Evolutionary conservation across 1,139 yeast species (phyloP).

Genomic region (Geotrichum carabidarum): DNA sequence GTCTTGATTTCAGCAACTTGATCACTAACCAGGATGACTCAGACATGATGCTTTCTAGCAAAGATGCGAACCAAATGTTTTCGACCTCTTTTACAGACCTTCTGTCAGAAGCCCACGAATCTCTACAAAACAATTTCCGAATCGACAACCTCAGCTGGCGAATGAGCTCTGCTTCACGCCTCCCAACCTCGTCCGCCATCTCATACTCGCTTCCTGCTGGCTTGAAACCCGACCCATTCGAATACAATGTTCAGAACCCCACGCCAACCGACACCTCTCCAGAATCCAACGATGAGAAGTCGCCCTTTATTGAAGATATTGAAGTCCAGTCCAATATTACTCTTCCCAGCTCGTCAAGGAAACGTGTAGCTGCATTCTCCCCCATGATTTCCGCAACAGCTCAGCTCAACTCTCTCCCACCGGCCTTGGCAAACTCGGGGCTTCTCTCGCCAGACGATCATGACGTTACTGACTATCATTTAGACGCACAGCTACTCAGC

Average conservation of each 20-base stretch:
- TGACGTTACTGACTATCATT: conserved; percentile 14
- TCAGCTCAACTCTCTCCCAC: not conserved
- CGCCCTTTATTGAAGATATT: conserved; percentile 16
- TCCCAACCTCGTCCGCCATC: not conserved
- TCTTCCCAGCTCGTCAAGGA: conserved; percentile 5
- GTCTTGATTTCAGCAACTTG: not conserved
- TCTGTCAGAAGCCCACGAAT: conserved; percentile 29
- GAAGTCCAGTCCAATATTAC: conserved; percentile 3
- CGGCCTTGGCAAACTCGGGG: conserved; percentile 7
- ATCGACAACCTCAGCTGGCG: conserved; percentile 27
- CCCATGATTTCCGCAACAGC: conserved; percentile 18
- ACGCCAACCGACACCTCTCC: conserved; percentile 27
- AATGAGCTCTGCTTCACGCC: conserved; percentile 17
- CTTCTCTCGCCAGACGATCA: conserved; percentile 17
- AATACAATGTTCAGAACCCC: conserved; percentile 19
- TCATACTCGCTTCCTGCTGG: not conserved
- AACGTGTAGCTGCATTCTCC: conserved; percentile 16
- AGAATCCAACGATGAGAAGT: conserved; percentile 20
- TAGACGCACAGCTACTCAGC: conserved; percentile 4
- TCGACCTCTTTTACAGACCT: conserved; percentile 13
- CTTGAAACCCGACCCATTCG: conserved; percentile 11
- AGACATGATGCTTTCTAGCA: not conserved
- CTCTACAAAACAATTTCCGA: conserved; percentile 24
- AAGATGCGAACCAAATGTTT: not conserved
- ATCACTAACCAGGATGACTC: not conserved